Evolutionary conservation across 768 basidiomycete species (phyloP), one percentile per base, ranked within the genome.

Genomic region (Leucocoprinus leucothites): DNA sequence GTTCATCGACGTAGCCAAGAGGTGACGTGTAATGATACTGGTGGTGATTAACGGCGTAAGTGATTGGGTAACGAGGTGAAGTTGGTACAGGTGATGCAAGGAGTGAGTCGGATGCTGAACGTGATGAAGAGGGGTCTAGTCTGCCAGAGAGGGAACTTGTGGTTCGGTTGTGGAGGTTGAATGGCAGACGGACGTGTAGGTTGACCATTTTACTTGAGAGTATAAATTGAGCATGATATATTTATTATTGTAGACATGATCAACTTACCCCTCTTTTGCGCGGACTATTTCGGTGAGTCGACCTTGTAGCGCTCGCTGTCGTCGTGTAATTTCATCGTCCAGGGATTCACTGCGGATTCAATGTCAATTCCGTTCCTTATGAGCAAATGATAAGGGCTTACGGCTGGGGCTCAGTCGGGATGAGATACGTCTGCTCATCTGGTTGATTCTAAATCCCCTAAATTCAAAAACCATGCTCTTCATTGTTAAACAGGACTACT

Each of bases 161-260:
- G 31, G 31, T 31, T 31, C 70, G 69, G 65, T 78, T 80, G 66
- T 78, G 79, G 9, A 85, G 69, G 62, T 82, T 80, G 69, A 85
- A 85, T 0, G 83, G 83, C n/a, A 79, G 71, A 6, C 72, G 73
- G 1, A 78, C 76, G 53, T 77, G 75, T 6, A 85, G 77, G 53
- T 84, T 84, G 58, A 85, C 82, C 83, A 85, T 85, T 72, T 79
- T 82, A 40, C 83, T 85, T 22, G 5, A 31, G 24, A 31, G 16
- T 14, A 19, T 28, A 25, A 38, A 36, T 34, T 28, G 46, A 13
- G 18, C 36, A n/a, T 38, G 31, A 31, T 14, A 44, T 58, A 40
- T 5, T 5, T 31, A 31, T 31, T 5, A 31, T 31, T 31, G 5
- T 5, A 31, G 11, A 31, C 11, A 5, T 31, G 5, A 31, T 31